Percentiles rank a stretch among this genome's conserved stretches.
Evolutionary conservation across 441 rosid species (phyloP).

Genomic region (Isatis lusitanica): DNA sequence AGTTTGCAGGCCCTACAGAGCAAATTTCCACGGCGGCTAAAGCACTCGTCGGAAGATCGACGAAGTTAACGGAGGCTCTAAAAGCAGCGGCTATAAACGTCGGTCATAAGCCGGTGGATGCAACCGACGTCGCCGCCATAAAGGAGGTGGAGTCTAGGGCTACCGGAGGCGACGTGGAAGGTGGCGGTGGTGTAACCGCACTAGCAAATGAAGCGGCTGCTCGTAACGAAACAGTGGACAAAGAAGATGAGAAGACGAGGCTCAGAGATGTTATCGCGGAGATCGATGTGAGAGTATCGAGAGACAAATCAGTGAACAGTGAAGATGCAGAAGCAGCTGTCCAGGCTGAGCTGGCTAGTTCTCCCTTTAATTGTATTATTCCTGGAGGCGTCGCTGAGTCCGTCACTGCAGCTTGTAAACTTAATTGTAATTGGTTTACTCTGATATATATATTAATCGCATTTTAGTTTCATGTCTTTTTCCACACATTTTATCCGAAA

Average conservation of each 20-base stretch:
- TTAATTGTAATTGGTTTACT: slow-evolving; percentile 17
- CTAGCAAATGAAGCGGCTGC: slow-evolving; percentile 19
- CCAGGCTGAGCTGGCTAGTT: slow-evolving; percentile 24
- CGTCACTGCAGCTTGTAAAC: slow-evolving; percentile 28
- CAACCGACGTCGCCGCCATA: slow-evolving; percentile 32
- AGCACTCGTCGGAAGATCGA: slow-evolving; percentile 33
- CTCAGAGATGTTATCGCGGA: slow-evolving; percentile 24
- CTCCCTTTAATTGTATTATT: neutral
- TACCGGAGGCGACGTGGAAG: neutral
- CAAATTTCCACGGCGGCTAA: slow-evolving; percentile 25
- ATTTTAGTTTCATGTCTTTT: too few relatives aligned
- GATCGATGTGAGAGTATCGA: slow-evolving; percentile 19
- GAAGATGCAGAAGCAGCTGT: slow-evolving; percentile 37
- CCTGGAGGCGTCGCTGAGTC: slow-evolving; percentile 39
- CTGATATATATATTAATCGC: neutral
- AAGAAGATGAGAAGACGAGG: slow-evolving; percentile 5
- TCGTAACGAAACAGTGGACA: neutral
- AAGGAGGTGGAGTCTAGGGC: slow-evolving; percentile 29
- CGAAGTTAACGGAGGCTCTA: slow-evolving; percentile 35
- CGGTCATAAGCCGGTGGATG: slow-evolving; percentile 29
- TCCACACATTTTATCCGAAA: too few relatives aligned
- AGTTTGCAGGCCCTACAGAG: slow-evolving; percentile 25
- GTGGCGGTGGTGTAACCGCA: neutral
- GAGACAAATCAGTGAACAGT: slow-evolving; percentile 24
- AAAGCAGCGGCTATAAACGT: slow-evolving; percentile 33